Evolutionary conservation across 495 filamentous ascomycete species (phyloP), one percentile per base, ranked within the genome.

Genomic region (Talaromyces nanjingensis): DNA sequence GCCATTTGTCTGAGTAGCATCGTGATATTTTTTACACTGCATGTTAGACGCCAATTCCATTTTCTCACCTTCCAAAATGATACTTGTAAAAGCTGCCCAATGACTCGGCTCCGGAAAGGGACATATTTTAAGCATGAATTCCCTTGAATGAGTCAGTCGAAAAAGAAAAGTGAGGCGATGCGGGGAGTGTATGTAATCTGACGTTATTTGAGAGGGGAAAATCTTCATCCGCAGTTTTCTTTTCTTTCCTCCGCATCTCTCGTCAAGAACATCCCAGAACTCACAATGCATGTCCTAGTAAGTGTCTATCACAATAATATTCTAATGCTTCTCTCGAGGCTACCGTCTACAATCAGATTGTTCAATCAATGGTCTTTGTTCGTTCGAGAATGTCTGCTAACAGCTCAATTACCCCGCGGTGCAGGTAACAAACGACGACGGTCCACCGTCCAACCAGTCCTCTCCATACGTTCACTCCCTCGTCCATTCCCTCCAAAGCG

Each of bases 391-490:
- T 42, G 18, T 12, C 25, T 18, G 33, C 57, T 47, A 53, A 34
- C 16, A 16, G 31, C 31, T 12, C 52, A 24, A 59, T 20, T 60
- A 64, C 55, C 64, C 69, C 74, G 78, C 64, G 71, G 73, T 70
- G 65, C 82, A 91, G 89, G 82, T 93, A 27, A 84, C 84, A 25
- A 98, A 98, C 82, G 94, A 98, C 77, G 94, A 98, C 80, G 94
- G 94, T 20, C 94, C 94, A 47, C 94, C 94, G 66, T 96, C 90
- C 33, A 85, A 89, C 59, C 84, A 91, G 71, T 93, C 92, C 34
- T 96, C 92, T 2, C 94, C 94, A 4, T 98, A 98, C 70, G 84
- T 97, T 65, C 92, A 96, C 78, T 87, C 89, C 37, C 87, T 96
- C 69, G 86, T 97, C 14, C 78, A 84, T 39, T 83, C 87, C 24